A percentile compares a stretch with the other conserved stretches of the same genome.
These are phyloP conservation scores for Ceratocystiopsis brevicomis DNA, from an alignment of 2,329 filamentous ascomycete genomes.

Conservation along the genomic window DNA sequence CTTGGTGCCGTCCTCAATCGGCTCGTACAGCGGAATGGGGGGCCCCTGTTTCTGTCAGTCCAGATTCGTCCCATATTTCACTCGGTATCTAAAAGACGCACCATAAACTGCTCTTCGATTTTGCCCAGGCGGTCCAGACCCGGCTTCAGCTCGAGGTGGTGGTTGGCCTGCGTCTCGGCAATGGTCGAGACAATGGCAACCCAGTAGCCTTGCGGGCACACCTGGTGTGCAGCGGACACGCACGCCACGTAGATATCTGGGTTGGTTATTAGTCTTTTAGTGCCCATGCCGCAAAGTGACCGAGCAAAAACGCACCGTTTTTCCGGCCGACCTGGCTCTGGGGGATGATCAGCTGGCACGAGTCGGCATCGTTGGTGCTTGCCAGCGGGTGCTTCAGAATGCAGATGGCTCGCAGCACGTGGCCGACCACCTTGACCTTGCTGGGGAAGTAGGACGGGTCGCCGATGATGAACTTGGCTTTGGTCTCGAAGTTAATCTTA, in stretches of 20 bases:
- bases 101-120: conserved; percentile 96
- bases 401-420: conserved; percentile 91
- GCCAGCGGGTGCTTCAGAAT: conserved; percentile 89
- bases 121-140: conserved; percentile 81
- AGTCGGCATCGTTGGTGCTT: conserved; percentile 76
- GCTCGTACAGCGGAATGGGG: conserved; percentile 87
- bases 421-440: conserved; percentile 74
- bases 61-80: not conserved
- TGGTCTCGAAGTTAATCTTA: conserved; percentile 90
- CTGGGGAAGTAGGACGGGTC: conserved; percentile 92
- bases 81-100: conserved; percentile 16
- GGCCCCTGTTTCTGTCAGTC: conserved; percentile 31
- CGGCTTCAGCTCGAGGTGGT: conserved; percentile 84
- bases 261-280: not conserved
- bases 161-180: conserved; percentile 77
- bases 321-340: conserved; percentile 94
- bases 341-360: conserved; percentile 87
- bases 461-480: conserved; percentile 86
- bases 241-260: conserved; percentile 91
- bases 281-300: not conserved
- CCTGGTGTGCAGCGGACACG: conserved; percentile 89
- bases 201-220: conserved; percentile 98
- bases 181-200: conserved; percentile 97
- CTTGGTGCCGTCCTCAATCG: conserved; percentile 58
- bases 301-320: conserved; percentile 46